Conservation (phyloP, 2,329 filamentous ascomycete species). For the Aspergillus candidus region DNA sequence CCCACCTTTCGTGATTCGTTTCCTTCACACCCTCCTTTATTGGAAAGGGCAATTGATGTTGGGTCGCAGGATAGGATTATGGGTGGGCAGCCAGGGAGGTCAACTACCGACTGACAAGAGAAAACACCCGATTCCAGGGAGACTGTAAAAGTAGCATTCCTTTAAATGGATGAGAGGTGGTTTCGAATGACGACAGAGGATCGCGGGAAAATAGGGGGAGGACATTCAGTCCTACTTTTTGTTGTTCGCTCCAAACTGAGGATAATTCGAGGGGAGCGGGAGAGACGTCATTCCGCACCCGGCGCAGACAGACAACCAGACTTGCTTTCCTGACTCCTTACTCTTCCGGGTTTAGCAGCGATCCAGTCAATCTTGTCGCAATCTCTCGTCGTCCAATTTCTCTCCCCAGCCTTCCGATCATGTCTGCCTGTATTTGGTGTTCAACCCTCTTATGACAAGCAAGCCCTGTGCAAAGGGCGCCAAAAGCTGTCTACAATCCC, state of each 20-base stretch:
- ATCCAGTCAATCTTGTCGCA: too few species aligned
- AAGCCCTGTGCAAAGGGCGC: too few species aligned
- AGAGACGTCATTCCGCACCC: conserved; percentile 23
- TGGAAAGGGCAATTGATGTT: too few species aligned
- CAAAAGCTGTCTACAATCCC: background rate
- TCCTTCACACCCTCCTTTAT: too few species aligned
- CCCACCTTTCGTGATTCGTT: too few species aligned
- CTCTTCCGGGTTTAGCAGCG: conserved; percentile 1
- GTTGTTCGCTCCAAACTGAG: conserved; percentile 1
- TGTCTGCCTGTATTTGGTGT: background rate
- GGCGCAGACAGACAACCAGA: background rate
- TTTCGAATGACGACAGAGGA: background rate
- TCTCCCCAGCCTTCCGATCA: background rate
- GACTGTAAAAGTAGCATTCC: conserved; percentile 18
- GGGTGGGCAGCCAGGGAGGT: conserved; percentile 7
- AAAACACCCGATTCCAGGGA: conserved; percentile 14
- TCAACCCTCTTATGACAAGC: conserved; percentile 1
- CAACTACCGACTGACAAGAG: conserved; percentile 18
- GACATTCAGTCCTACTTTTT: background rate
- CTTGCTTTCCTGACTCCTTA: background rate
- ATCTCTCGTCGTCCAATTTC: background rate
- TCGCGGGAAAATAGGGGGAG: background rate
- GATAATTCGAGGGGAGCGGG: conserved; percentile 1
- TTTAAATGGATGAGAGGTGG: conserved; percentile 3
- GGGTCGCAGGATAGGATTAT: too few species aligned